Evolutionary conservation across 108 stramenopile species (phyloP).

Genomic region (Pseudonitzschia pungens): DNA sequence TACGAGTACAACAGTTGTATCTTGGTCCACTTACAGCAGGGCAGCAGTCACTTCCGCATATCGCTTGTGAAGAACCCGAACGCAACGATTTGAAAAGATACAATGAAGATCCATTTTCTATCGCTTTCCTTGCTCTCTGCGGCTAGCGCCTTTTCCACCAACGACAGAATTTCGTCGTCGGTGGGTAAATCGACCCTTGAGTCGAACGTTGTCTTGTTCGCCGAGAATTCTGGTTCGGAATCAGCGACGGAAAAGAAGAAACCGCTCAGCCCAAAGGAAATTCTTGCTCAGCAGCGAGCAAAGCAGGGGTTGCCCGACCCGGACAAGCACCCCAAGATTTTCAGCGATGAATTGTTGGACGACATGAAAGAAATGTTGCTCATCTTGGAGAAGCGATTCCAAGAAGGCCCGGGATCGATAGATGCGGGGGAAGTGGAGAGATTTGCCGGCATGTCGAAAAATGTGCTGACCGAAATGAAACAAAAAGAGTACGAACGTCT

Average conservation of each 20-base stretch:
- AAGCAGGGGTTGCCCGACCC: conserved; percentile 21
- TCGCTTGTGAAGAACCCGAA: background rate
- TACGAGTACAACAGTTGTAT: too few relatives aligned
- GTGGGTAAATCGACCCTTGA: background rate
- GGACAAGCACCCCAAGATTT: conserved; percentile 56
- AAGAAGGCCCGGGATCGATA: conserved; percentile 57
- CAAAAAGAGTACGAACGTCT: conserved; percentile 37
- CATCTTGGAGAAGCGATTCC: conserved; percentile 62
- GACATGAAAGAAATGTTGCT: conserved; percentile 61
- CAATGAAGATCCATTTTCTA: conserved; percentile 3
- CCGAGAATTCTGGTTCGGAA: background rate
- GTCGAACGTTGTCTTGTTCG: conserved; percentile 5
- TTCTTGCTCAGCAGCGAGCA: conserved; percentile 32
- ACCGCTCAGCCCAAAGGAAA: conserved; percentile 22
- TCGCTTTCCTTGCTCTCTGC: background rate
- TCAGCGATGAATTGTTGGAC: conserved; percentile 51
- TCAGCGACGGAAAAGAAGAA: conserved; percentile 5
- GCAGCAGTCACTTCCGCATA: background rate
- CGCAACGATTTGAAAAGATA: background rate
- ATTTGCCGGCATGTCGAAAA: conserved; percentile 34
- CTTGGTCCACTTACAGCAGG: background rate
- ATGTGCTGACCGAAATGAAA: conserved; percentile 68
- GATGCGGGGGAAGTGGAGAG: conserved; percentile 47
- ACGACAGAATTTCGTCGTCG: background rate
- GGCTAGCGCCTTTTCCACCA: background rate